Evolutionary conservation across 805 yeast species (phyloP), one percentile per base, ranked within the genome.

Genomic region (Candida patagonica): DNA sequence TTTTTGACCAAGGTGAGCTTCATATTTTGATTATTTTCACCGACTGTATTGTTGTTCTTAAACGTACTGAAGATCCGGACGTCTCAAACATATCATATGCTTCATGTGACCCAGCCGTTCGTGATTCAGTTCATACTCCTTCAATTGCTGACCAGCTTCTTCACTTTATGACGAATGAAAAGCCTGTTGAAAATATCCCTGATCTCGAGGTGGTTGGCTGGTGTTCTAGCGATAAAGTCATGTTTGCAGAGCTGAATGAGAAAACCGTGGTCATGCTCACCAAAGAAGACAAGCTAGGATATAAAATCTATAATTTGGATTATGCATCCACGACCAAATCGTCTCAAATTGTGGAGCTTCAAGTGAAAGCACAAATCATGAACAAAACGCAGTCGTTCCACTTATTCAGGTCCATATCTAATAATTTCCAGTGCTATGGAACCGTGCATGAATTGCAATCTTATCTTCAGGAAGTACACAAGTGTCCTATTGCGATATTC

Each of bases 161-260:
- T 94, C 94, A 88, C 53, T 85, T 96, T 0, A 66, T 89, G 54
- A 75, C 83, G 23, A 89, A 89, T 55, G 94, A 85, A 51, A 79
- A 78, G 19, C 92, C 95, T 0, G 67, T 89, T 30, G 53, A 52
- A 26, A 43, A 47, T 25, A 61, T 87, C 13, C 96, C 96, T 0
- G 64, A 66, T 21, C 66, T 89, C 66, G 65, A 63, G 44, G 95
- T 88, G 5, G 67, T 65, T 9, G 68, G 72, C 3, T 85, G 92
- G 83, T 70, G 80, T 21, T 66, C 68, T 9, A 74, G 87, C 6
- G 68, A 70, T 25, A 71, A 76, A 24, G 64, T 80, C 2, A 58
- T 69, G 16, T 73, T 75, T 4, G 65, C 75, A 2, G 66, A 73
- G 38, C 68, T 67, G 50, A 53, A 56, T 37, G 34, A 27, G 12